Conservation (phyloP, 805 yeast genomes). For the Lipomyces starkeyi region DNA sequence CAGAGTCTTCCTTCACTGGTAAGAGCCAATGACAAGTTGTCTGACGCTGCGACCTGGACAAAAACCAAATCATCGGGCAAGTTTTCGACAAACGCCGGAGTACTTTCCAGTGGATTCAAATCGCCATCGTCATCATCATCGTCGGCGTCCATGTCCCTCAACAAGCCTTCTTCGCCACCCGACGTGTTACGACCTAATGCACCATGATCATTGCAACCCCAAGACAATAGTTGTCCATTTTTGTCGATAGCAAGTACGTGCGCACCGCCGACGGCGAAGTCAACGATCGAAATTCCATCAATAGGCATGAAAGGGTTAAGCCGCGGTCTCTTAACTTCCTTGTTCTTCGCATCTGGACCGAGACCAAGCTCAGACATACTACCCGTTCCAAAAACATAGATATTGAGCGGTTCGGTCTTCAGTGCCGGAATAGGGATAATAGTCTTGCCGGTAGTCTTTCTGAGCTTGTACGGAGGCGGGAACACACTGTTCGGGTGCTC, state of each 20-base stretch:
- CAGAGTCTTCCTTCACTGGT: slow-evolving; percentile 84
- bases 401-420: slow-evolving; percentile 62
- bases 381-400: slow-evolving; percentile 96
- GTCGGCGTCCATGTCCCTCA: slow-evolving; percentile 70
- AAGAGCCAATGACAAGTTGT: slow-evolving; percentile 82
- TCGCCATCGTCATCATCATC: slow-evolving; percentile 79
- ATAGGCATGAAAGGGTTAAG: slow-evolving; percentile 74
- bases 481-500: background rate
- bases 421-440: slow-evolving; percentile 41
- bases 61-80: slow-evolving; percentile 59
- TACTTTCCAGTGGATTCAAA: slow-evolving; percentile 84
- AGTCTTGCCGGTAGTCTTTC: slow-evolving; percentile 22
- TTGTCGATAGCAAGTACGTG: slow-evolving; percentile 84
- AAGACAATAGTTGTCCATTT: slow-evolving; percentile 85
- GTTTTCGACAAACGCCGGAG: slow-evolving; percentile 78
- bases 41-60: slow-evolving; percentile 88
- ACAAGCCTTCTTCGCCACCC: slow-evolving; percentile 59
- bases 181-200: slow-evolving; percentile 85
- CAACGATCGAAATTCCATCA: slow-evolving; percentile 74
- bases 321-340: slow-evolving; percentile 95
- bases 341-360: slow-evolving; percentile 92
- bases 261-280: slow-evolving; percentile 95
- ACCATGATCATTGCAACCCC: slow-evolving; percentile 96
- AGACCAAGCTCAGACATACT: slow-evolving; percentile 97
- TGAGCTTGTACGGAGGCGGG: slow-evolving; percentile 24